phyloP scores from a whole-genome alignment of 148 eudicot species.

The Chenopodium album region DNA sequence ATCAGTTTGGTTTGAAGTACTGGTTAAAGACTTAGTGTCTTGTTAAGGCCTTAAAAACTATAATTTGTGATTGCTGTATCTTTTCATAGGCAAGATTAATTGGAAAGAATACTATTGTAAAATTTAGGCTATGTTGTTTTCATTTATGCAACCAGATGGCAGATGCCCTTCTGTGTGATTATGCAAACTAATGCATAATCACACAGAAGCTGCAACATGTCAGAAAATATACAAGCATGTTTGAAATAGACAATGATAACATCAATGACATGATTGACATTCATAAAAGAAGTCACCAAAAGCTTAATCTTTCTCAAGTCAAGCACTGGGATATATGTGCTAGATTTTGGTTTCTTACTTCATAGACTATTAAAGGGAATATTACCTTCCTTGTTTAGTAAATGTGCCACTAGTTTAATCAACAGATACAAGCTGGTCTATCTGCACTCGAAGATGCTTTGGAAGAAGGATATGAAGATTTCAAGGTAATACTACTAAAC shows the following conservation, averaged over 20 bases:
- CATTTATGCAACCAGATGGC: too few species aligned
- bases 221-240: not conserved
- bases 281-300: too few species aligned
- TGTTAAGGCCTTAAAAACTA: too few species aligned
- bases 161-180: too few species aligned
- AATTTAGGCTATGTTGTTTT: too few species aligned
- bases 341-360: not conserved
- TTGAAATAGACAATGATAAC: not conserved
- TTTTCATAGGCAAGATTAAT: too few species aligned
- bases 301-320: not conserved
- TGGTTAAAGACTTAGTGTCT: too few species aligned
- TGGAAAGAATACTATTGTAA: too few species aligned
- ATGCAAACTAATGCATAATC: too few species aligned
- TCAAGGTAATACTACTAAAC: constrained; percentile 47
- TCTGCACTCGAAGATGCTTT: constrained; percentile 96
- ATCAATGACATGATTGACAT: not conserved
- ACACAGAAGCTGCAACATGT: not conserved
- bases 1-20: too few species aligned
- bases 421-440: constrained; percentile 83
- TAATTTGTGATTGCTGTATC: too few species aligned
- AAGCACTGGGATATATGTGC: not conserved
- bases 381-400: not conserved
- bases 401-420: not conserved
- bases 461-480: constrained; percentile 88
- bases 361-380: not conserved